phyloP scores from a whole-genome alignment of 2,329 filamentous ascomycete genomes.

The Fusarium liriodendri region DNA sequence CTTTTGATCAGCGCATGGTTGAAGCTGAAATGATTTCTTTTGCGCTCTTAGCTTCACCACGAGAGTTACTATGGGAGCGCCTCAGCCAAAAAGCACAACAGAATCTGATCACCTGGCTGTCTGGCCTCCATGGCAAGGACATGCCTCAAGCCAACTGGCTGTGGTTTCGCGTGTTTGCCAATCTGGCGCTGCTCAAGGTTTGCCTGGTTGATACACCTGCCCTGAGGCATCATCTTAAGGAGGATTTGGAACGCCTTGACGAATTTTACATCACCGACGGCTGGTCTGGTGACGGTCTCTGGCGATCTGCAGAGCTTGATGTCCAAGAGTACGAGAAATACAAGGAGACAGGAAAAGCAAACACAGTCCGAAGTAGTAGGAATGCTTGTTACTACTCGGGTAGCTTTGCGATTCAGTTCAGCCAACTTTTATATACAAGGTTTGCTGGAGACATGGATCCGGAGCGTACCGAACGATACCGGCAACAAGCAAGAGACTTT shows the following conservation, averaged over 20 bases:
- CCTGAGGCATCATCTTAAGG: background rate
- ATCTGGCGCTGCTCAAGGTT: constrained; percentile 55
- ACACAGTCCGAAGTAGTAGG: constrained; percentile 18
- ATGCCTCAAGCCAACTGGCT: constrained; percentile 62
- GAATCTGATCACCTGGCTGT: constrained; percentile 54
- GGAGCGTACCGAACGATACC: constrained; percentile 50
- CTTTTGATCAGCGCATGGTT: constrained; percentile 63
- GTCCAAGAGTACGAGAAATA: background rate
- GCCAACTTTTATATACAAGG: constrained; percentile 57
- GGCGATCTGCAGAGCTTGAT: background rate
- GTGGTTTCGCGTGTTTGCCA: constrained; percentile 62
- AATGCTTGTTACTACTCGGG: constrained; percentile 64
- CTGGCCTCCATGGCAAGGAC: constrained; percentile 52
- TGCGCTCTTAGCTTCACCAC: constrained; percentile 56
- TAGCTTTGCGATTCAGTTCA: constrained; percentile 64
- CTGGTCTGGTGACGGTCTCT: background rate
- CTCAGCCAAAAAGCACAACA: constrained; percentile 13
- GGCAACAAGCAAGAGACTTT: constrained; percentile 53
- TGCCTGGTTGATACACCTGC: constrained; percentile 35
- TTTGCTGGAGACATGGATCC: constrained; percentile 56
- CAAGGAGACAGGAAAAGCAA: constrained; percentile 1
- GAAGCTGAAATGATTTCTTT: constrained; percentile 62
- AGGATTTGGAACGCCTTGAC: background rate
- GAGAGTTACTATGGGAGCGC: constrained; percentile 45
- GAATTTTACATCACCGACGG: background rate